Evolutionary conservation across 2,329 filamentous ascomycete species (phyloP).

Genomic region (Rutstroemia sp.): DNA sequence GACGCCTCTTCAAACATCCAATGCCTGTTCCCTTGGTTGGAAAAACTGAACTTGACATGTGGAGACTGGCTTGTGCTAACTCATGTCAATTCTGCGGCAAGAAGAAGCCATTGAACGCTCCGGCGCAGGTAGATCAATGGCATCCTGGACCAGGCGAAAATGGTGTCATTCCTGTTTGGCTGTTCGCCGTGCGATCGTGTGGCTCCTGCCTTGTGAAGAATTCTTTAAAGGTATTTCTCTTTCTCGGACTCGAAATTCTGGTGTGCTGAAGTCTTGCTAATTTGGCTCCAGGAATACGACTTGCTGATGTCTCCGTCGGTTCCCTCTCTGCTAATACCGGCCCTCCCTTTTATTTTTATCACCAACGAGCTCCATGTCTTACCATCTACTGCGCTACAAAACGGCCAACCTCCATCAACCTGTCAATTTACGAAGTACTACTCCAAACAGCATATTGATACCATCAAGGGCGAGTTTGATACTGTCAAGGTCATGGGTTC

Average conservation of each 20-base stretch:
- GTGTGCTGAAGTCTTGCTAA: conserved; percentile 17
- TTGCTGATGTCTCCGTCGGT: conserved; percentile 54
- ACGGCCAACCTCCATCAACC: conserved; percentile 38
- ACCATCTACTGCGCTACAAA: conserved; percentile 46
- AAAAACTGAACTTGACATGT: conserved; percentile 68
- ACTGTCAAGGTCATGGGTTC: conserved; percentile 58
- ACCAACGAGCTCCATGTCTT: conserved; percentile 55
- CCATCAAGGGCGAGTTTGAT: conserved; percentile 54
- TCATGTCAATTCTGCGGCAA: conserved; percentile 63
- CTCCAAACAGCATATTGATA: conserved; percentile 53
- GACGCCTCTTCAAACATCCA: conserved; percentile 55
- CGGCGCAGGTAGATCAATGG: conserved; percentile 37
- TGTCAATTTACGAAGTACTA: conserved; percentile 59
- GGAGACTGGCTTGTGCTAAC: conserved; percentile 56
- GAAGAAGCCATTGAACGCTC: conserved; percentile 22
- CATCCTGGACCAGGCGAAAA: conserved; percentile 54
- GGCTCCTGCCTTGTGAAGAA: conserved; percentile 53
- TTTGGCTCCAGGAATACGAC: conserved; percentile 56
- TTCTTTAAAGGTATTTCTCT: conserved; percentile 53
- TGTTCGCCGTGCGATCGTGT: conserved; percentile 62
- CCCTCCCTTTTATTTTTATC: conserved; percentile 62
- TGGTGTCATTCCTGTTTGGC: conserved; percentile 60
- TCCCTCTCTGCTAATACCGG: conserved; percentile 55
- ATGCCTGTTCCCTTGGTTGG: conserved; percentile 62
- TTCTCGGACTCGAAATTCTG: neutral